Evolutionary conservation across 306 rosid genomes (phyloP), one percentile per base, ranked within the genome.

Genomic region (Cucumis hystrix): DNA sequence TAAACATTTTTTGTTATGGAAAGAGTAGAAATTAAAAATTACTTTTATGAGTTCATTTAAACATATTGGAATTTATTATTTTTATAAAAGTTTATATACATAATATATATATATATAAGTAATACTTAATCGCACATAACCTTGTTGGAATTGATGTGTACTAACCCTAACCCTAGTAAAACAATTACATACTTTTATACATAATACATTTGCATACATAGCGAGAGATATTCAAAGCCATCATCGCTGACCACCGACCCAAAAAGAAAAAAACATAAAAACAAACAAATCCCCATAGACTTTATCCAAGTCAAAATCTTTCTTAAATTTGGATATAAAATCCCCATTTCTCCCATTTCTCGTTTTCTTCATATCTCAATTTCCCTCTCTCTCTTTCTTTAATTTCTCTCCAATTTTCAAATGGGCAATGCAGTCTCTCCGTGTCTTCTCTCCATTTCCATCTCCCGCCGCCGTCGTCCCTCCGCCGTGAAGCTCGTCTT

Each of bases 211-310:
- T 43, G 15, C 52, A 47, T 11, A 47, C 0, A 47, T 0, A 47
- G 16, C 12, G 17, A 47, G 5, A 12, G 9, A 43, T 68, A 28
- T 85, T 89, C 96, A 91, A 85, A 78, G 97, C 98, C 97, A 95
- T 68, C 98, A 78, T 82, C 45, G 79, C 52, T 89, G 98, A 93
- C 91, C 91, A 84, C 91, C 96, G 91, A 78, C 62, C 57, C 65
- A 73, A 86, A 80, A 65, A 54, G 62, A 55, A 37, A 6, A 37
- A 37, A 37, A 40, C 2, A 41, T 15, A 7, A 25, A 12, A 10
- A 20, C 7, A 15, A 13, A 20, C 11, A 33, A 82, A 82, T 60
- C 79, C 52, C 40, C n/a, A 13, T 67, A 5, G 80, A 86, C 84
- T 83, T 85, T 82, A 59, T 81, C 84, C 17, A 74, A 81, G 98